Conservation (phyloP, 2,329 filamentous ascomycete genomes). For the Alternaria viburni region DNA sequence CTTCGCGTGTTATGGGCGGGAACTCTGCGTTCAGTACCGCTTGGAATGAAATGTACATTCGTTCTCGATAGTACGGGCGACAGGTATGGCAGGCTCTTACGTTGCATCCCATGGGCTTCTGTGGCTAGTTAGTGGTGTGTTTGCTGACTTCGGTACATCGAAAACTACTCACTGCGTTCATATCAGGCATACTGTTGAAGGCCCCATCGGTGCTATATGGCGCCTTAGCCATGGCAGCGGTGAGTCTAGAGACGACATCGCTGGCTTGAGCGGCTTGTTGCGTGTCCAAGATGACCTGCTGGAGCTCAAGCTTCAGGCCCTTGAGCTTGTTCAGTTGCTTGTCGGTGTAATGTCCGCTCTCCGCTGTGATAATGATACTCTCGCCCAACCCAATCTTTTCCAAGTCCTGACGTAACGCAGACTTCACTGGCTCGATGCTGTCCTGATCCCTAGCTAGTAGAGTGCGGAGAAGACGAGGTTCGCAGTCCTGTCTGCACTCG, state of each 20-base stretch:
- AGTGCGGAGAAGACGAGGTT: constrained; percentile 11
- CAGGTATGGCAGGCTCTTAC: constrained; percentile 58
- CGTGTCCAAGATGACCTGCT: constrained; percentile 32
- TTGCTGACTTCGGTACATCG: background rate
- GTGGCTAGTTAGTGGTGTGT: constrained; percentile 3
- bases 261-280: constrained; percentile 27
- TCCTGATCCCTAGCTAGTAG: constrained; percentile 1
- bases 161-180: constrained; percentile 20
- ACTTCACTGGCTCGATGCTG: constrained; percentile 7
- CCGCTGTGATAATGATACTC: constrained; percentile 43
- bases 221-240: constrained; percentile 9
- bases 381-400: constrained; percentile 38
- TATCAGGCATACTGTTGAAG: constrained; percentile 13
- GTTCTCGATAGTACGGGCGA: constrained; percentile 57
- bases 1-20: constrained; percentile 39
- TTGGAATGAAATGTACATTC: constrained; percentile 54
- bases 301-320: constrained; percentile 39
- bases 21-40: constrained; percentile 49
- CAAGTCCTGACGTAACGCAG: constrained; percentile 34
- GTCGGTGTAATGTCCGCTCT: constrained; percentile 42
- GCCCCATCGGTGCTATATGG: constrained; percentile 31
- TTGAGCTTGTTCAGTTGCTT: constrained; percentile 42
- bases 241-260: constrained; percentile 21
- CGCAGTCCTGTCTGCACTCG: constrained; percentile 69
- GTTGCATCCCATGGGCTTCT: constrained; percentile 41